A percentile compares a stretch with the other conserved stretches of the same genome.
These are phyloP conservation scores for Solanum lignicaule DNA, from an alignment of 257 asterid species.

Conservation along the genomic window DNA sequence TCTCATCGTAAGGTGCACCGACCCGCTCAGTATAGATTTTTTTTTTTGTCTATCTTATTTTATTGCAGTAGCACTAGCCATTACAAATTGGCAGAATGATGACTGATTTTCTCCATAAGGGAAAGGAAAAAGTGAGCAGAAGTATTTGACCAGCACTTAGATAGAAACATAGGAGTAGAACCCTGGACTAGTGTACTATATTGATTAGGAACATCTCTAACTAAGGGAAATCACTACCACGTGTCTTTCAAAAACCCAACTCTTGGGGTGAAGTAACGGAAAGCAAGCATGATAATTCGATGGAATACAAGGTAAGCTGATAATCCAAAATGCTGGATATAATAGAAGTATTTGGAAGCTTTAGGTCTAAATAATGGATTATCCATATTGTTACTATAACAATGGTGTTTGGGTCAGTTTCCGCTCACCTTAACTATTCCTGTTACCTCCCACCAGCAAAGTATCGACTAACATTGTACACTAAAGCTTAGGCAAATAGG, in stretches of 20 bases:
- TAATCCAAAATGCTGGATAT: not conserved
- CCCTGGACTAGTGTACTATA: not conserved
- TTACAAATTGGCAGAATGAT: not conserved
- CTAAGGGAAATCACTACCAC: not conserved
- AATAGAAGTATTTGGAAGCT: not conserved
- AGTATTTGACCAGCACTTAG: not conserved
- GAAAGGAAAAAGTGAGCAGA: not conserved
- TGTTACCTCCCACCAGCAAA: not conserved
- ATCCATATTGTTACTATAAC: not conserved
- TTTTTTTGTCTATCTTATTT: not conserved
- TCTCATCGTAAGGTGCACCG: not conserved
- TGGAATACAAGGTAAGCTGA: not conserved
- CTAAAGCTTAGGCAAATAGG: not conserved
- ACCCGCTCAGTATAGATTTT: not conserved
- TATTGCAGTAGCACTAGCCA: not conserved
- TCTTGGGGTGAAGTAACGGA: not conserved
- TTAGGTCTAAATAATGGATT: not conserved
- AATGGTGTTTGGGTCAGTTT: not conserved
- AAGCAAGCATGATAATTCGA: not conserved
- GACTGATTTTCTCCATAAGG: not conserved
- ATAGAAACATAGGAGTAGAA: not conserved
- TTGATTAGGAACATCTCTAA: not conserved
- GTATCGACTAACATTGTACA: not conserved
- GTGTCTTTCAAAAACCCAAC: not conserved
- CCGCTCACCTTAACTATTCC: not conserved